A percentile compares a stretch with the other conserved stretches of the same genome.
Conservation (phyloP, 306 rosid species). For the Prunus mume region DNA sequence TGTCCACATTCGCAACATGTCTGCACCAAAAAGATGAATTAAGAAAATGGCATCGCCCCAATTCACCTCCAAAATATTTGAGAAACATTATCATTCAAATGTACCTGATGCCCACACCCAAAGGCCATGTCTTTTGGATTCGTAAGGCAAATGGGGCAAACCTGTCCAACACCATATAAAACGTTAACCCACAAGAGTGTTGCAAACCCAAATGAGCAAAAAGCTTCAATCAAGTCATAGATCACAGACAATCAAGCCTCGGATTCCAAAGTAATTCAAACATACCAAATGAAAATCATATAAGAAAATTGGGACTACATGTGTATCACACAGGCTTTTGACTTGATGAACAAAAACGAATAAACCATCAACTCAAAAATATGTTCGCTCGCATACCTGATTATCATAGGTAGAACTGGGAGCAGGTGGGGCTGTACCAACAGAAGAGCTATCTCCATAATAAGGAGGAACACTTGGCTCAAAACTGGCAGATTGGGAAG, state of each 20-base stretch:
- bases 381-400: constrained; percentile 43
- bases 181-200: background rate
- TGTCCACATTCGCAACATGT: constrained; percentile 86
- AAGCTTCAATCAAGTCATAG: no score
- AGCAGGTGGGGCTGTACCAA: constrained; percentile 54
- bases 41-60: background rate
- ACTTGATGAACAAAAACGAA: background rate
- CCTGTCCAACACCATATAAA: constrained; percentile 44
- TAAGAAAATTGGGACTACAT: no score
- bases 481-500: constrained; percentile 44
- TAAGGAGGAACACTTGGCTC: constrained; percentile 57
- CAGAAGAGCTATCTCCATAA: constrained; percentile 28
- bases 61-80: background rate
- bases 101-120: constrained; percentile 98
- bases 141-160: constrained; percentile 81
- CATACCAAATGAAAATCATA: no score
- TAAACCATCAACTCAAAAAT: background rate
- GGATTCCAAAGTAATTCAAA: no score
- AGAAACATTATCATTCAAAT: background rate
- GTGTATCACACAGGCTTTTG: background rate
- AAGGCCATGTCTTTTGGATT: constrained; percentile 91
- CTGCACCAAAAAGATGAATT: constrained; percentile 40
- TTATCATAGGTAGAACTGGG: constrained; percentile 60
- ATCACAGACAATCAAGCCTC: background rate
- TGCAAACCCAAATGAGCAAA: background rate